Evolutionary conservation across 257 asterid genomes (phyloP), one percentile per base, ranked within the genome.

Genomic region (Echium plantagineum): DNA sequence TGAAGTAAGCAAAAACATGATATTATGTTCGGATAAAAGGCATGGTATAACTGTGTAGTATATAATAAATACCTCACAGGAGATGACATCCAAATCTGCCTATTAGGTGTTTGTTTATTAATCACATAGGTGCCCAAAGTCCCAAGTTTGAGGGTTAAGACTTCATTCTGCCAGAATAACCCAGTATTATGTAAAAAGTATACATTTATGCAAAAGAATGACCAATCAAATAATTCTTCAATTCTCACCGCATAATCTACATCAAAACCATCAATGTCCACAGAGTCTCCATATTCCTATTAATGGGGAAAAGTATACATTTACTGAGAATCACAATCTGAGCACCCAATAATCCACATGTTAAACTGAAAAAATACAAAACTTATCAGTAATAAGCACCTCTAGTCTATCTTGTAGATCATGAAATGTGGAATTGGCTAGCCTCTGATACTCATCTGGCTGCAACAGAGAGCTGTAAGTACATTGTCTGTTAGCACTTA

Each of bases 71-170:
- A 91, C 96, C 98, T 85, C 73, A 88, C 83, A 13, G 98, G 98
- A 28, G 96, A 91, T 66, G 98, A 91, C 89, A 91, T 79, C 97
- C 98, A 91, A 65, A 91, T 88, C 72, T 88, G 95, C 62, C 96
- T 72, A 63, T 91, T 88, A 61, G 96, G 96, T 6, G 95, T 79
- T 73, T 91, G 96, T 81, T 91, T 85, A 87, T 91, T 88, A 64
- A 88, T 84, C 63, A 91, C 95, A 62, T 91, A 91, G 51, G 98
- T 91, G 62, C 98, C 98, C 78, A 71, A 66, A 64, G 61, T 66
- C 42, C 98, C 98, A 52, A 91, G 90, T 84, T 84, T 88, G 82
- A 91, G 63, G 0, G 98, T 91, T 49, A 91, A 66, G 54, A 91
- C 98, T 80, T 91, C 94, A 61, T 85, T 91, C 98, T 91, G 80